These are phyloP conservation scores for Sclerotinia subarctica DNA, from an alignment of 2,329 filamentous ascomycete species.

Conservation along the genomic window DNA sequence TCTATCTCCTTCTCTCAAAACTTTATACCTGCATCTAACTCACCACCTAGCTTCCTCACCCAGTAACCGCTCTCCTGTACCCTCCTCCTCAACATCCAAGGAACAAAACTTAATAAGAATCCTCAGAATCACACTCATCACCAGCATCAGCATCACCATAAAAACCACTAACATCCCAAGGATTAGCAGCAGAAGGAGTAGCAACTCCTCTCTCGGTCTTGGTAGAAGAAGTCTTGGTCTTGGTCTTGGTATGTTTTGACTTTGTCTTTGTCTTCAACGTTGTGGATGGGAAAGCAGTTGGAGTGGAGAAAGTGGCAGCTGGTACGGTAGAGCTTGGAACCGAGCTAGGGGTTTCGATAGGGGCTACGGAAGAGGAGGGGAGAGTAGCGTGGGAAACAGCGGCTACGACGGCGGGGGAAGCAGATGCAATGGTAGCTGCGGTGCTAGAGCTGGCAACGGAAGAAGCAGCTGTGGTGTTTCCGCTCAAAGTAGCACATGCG, in stretches of 20 bases:
- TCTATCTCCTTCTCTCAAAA: too few species aligned
- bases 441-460: not conserved
- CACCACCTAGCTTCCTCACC: too few species aligned
- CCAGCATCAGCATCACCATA: not conserved
- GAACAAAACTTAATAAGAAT: not conserved
- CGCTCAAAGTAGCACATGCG: constrained; percentile 43
- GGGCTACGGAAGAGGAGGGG: not conserved
- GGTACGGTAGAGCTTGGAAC: not conserved
- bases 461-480: not conserved
- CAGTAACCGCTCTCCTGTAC: too few species aligned
- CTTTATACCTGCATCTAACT: too few species aligned
- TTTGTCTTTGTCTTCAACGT: not conserved
- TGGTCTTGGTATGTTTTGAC: not conserved
- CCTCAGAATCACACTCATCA: not conserved
- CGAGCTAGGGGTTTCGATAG: not conserved
- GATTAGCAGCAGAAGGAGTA: not conserved
- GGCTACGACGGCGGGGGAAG: not conserved
- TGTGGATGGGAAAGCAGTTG: not conserved
- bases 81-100: too few species aligned
- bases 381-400: not conserved
- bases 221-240: not conserved
- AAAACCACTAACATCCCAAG: not conserved
- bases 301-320: not conserved
- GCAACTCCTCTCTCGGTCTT: not conserved
- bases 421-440: not conserved